Percentiles rank a stretch among this genome's conserved stretches.
phyloP scores from a whole-genome alignment of 768 basidiomycete genomes.

The Tylopilus sp. region DNA sequence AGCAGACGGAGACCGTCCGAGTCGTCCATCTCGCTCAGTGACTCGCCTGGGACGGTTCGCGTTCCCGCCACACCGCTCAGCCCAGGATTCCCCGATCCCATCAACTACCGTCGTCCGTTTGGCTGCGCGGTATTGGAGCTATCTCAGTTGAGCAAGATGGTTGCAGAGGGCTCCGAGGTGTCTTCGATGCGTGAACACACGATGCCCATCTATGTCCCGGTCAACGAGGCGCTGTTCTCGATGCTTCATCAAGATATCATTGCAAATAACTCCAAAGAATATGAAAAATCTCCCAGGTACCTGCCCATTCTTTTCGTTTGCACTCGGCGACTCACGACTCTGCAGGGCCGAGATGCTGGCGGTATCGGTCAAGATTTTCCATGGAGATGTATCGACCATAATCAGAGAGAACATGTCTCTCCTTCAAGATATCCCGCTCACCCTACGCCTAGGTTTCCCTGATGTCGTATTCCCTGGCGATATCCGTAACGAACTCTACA shows the following conservation, averaged over 20 bases:
- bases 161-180: constrained; percentile 59
- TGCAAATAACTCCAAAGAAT: constrained; percentile 70
- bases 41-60: constrained; percentile 27
- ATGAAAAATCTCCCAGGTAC: constrained; percentile 77
- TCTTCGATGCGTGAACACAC: constrained; percentile 68
- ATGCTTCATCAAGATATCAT: constrained; percentile 97
- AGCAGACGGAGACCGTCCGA: constrained; percentile 54
- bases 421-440: constrained; percentile 76
- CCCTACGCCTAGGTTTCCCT: constrained; percentile 87
- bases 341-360: constrained; percentile 82
- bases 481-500: constrained; percentile 90
- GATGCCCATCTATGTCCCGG: constrained; percentile 85
- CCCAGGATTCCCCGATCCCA: constrained; percentile 32
- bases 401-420: constrained; percentile 81
- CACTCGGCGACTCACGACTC: constrained; percentile 1
- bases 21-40: constrained; percentile 38
- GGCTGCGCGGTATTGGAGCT: constrained; percentile 94
- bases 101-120: constrained; percentile 79
- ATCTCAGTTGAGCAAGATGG: constrained; percentile 67
- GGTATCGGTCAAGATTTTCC: constrained; percentile 81
- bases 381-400: constrained; percentile 74
- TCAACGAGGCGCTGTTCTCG: constrained; percentile 81
- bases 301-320: constrained; percentile 16
- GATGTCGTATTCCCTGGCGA: constrained; percentile 95
- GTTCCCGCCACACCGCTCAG: constrained; percentile 22